Percentiles rank a stretch among this genome's conserved stretches.
Conservation (phyloP, 495 filamentous ascomycete genomes). For the Aspergillus egyptiacus region DNA sequence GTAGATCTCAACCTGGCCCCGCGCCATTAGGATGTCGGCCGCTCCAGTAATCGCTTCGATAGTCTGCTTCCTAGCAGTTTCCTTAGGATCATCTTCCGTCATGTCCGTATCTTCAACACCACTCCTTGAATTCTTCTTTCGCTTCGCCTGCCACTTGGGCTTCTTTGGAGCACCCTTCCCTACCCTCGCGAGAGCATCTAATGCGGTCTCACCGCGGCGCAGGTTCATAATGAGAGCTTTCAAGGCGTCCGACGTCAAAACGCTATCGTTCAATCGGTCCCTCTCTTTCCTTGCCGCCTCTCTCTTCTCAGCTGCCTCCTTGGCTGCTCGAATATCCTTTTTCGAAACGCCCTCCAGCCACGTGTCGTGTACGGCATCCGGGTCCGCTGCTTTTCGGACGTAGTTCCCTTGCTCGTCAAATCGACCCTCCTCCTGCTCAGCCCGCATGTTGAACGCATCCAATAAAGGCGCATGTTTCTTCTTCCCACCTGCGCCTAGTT, state of each 20-base stretch:
- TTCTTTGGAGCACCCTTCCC: constrained; percentile 61
- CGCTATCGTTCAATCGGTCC: constrained; percentile 63
- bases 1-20: constrained; percentile 82
- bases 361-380: constrained; percentile 82
- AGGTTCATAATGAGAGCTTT: constrained; percentile 63
- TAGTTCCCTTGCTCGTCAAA: constrained; percentile 90
- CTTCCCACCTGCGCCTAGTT: constrained; percentile 80
- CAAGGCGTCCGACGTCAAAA: constrained; percentile 69
- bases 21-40: constrained; percentile 74
- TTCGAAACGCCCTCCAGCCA: constrained; percentile 92
- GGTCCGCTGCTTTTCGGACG: constrained; percentile 82
- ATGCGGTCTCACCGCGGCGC: constrained; percentile 76
- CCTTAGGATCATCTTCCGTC: constrained; percentile 72
- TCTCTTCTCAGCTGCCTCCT: constrained; percentile 79
- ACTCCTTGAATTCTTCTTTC: constrained; percentile 53
- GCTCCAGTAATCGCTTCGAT: constrained; percentile 82
- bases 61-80: constrained; percentile 58
- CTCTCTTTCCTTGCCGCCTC: constrained; percentile 67
- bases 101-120: constrained; percentile 55
- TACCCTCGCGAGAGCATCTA: constrained; percentile 82
- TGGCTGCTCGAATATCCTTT: constrained; percentile 84
- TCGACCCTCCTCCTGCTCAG: constrained; percentile 84
- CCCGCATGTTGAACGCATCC: constrained; percentile 91
- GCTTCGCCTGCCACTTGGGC: constrained; percentile 55
- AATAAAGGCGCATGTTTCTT: constrained; percentile 95